Percentiles rank a stretch among this genome's conserved stretches.
Conservation (phyloP, 164 flowering plant species). For the Magnolia sinica region DNA sequence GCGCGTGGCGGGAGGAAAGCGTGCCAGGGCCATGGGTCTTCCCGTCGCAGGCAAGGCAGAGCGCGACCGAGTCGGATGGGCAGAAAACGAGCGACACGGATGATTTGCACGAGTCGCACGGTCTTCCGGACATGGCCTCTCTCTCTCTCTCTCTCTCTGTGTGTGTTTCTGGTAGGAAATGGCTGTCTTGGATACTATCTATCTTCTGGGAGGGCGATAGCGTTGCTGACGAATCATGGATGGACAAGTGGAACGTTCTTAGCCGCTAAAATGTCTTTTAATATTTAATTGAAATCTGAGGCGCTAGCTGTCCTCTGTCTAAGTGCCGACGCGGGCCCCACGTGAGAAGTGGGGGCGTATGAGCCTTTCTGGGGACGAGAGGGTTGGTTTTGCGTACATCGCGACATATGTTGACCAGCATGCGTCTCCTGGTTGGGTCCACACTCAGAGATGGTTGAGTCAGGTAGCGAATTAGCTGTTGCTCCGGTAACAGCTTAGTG, state of each 20-base stretch:
- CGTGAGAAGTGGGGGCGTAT: neutral
- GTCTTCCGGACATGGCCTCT: constrained; percentile 39
- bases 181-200: constrained; percentile 1
- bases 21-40: constrained; percentile 58
- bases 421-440: no score
- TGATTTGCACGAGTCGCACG: constrained; percentile 77
- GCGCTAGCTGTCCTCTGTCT: constrained; percentile 9
- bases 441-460: no score
- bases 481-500: no score
- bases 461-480: no score
- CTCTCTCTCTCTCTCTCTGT: constrained; percentile 2
- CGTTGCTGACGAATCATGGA: constrained; percentile 10
- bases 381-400: neutral
- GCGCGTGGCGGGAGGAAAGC: constrained; percentile 61
- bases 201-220: constrained; percentile 1
- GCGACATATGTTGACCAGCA: neutral
- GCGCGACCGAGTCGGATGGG: constrained; percentile 71
- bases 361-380: neutral
- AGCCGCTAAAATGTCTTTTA: constrained; percentile 17
- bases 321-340: constrained; percentile 11
- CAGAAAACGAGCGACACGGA: constrained; percentile 70
- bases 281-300: neutral
- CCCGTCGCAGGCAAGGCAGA: constrained; percentile 69
- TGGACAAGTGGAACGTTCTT: constrained; percentile 21
- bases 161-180: neutral